Base-by-base conservation (phyloP, 2,329 filamentous ascomycete genomes). In the Ophiostoma novo-ulmi region DNA sequence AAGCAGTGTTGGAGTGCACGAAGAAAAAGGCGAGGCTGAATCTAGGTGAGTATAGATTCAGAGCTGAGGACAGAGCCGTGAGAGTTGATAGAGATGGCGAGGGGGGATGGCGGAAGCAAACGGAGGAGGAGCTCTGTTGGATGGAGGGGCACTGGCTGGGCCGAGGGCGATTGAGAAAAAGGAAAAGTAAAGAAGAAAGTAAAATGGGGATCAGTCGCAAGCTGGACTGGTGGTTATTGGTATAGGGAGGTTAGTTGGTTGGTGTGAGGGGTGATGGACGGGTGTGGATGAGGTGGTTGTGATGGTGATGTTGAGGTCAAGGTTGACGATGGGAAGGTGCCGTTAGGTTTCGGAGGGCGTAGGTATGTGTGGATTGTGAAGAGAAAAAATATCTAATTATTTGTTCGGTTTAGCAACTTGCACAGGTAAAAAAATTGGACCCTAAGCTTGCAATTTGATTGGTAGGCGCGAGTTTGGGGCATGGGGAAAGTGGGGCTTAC, bases 371-470 rank as follows among this genome's bases (percentile, higher is more conserved):
- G 44, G 44, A 48, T 48, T 44, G 67, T 22, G 67, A 68, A 17
- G 66, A 67, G 65, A 67, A 67, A 67, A 67, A 67, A 67, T 65
- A 65, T 48, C 38, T 39, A 20, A 44, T 20, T 48, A 48, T n/a
- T 48, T 48, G 17, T 65, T 65, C 36, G 63, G 31, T 35, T 64
- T 64, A 36, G 64, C 38, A 36, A 67, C 64, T 8, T 26, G 64
- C 63, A 65, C 63, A 65, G 63, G 63, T 61, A 5, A 38, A 67
- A 67, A 67, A 67, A 44, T 26, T 31, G 64, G 64, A 31, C 11
- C 36, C 64, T 17, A 20, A 8, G 35, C 14, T n/a, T n/a, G 5
- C 17, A n/a, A 26, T 14, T 5, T 44, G 20, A 67, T 26, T 44
- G 65, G n/a, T 22, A 67, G 41, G 65, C 65, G 65, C 65, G 65